Evolutionary conservation across 768 basidiomycete species (phyloP).

Genomic region (Dentipellis fragilis): DNA sequence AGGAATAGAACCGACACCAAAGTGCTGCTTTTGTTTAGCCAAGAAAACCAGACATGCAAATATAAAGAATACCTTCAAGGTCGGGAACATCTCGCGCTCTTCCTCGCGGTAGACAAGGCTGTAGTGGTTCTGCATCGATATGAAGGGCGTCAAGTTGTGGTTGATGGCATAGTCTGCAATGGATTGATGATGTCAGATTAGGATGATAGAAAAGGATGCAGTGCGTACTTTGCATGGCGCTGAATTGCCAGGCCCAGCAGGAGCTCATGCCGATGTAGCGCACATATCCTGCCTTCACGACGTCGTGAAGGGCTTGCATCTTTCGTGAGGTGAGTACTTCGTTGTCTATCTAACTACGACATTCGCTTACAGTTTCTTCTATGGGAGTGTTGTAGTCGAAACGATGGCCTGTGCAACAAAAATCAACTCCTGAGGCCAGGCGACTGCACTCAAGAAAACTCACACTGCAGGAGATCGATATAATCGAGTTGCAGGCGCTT

Average conservation of each 20-base stretch:
- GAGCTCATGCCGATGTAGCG: too few species aligned
- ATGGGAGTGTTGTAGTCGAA: constrained; percentile 34
- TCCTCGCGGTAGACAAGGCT: too few species aligned
- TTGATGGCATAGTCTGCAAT: constrained; percentile 18
- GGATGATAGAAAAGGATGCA: not conserved
- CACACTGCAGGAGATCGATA: constrained; percentile 61
- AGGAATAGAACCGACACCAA: constrained; percentile 30
- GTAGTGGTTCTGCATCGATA: too few species aligned
- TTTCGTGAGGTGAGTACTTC: not conserved
- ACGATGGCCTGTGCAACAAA: constrained; percentile 21
- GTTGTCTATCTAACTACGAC: not conserved
- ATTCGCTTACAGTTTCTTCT: too few species aligned
- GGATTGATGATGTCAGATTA: not conserved
- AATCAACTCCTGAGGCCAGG: not conserved
- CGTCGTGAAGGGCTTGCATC: too few species aligned
- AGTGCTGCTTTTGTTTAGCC: constrained; percentile 7
- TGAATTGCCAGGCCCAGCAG: too few species aligned
- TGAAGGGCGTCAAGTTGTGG: constrained; percentile 24
- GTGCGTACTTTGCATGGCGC: constrained; percentile 18
- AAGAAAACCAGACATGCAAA: not conserved
- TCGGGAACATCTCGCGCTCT: too few species aligned
- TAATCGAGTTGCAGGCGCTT: too few species aligned
- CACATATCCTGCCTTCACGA: too few species aligned
- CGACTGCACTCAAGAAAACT: not conserved
- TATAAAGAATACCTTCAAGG: constrained; percentile 13